Percentiles rank a stretch among this genome's conserved stretches.
These are phyloP conservation scores for Spergularia azorica DNA, from an alignment of 179 eudicot species.

Conservation along the genomic window DNA sequence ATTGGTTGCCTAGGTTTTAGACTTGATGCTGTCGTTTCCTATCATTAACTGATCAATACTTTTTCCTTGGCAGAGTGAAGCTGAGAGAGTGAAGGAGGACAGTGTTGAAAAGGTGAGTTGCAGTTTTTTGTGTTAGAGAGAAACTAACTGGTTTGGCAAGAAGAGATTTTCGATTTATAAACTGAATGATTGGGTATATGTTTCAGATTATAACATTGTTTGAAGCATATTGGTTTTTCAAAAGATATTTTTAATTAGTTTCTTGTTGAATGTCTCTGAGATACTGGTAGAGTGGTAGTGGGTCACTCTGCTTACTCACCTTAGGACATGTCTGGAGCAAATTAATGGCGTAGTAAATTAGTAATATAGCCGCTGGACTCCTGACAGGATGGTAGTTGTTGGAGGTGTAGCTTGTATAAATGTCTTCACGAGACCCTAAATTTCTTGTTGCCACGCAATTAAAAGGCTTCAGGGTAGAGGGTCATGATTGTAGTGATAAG, in stretches of 20 bases:
- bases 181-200: background rate
- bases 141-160: background rate
- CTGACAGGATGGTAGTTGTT: no score
- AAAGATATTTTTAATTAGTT: background rate
- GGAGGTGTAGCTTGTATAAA: no score
- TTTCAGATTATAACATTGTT: background rate
- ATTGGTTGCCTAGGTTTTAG: constrained; percentile 7
- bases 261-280: background rate
- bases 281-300: background rate
- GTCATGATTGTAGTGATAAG: no score
- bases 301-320: background rate
- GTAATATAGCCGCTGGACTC: no score
- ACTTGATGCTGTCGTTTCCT: background rate
- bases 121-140: background rate
- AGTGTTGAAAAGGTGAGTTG: constrained; percentile 49
- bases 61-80: constrained; percentile 61
- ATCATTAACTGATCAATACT: background rate
- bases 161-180: background rate
- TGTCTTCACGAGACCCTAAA: no score
- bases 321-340: background rate
- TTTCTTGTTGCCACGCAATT: no score
- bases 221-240: background rate
- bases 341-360: no score
- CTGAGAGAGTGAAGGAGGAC: constrained; percentile 67
- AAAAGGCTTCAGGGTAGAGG: no score